Conservation (phyloP, 805 yeast genomes). For the Saccharomyces mikatae region DNA sequence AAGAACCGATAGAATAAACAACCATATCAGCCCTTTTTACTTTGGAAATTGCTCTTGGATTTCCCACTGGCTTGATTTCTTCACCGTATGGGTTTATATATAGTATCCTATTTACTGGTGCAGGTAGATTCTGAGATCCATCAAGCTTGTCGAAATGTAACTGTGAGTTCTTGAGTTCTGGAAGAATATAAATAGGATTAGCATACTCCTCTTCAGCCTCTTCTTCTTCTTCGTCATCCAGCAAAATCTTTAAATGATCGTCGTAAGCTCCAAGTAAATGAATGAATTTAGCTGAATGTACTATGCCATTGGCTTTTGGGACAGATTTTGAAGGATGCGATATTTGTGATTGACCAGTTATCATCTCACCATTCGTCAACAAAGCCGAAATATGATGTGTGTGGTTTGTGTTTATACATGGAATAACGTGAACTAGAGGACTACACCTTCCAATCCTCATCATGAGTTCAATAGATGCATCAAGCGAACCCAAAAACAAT, state of each 20-base stretch:
- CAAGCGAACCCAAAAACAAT: conserved; percentile 74
- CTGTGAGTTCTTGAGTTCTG: conserved; percentile 68
- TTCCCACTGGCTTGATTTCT: conserved; percentile 72
- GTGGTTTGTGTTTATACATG: conserved; percentile 78
- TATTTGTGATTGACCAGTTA: conserved; percentile 88
- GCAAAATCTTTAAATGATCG: neutral
- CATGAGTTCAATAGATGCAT: conserved; percentile 72
- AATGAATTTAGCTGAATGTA: neutral
- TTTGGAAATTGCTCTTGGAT: conserved; percentile 47
- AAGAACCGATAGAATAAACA: conserved; percentile 76
- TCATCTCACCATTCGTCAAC: conserved; percentile 57
- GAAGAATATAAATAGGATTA: conserved; percentile 41
- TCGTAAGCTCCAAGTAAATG: neutral
- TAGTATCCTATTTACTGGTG: conserved; percentile 65
- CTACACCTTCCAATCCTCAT: conserved; percentile 42
- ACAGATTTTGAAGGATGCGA: conserved; percentile 60
- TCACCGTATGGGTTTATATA: conserved; percentile 85
- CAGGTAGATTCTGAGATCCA: conserved; percentile 51
- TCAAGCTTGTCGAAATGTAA: conserved; percentile 55
- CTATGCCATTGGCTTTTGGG: neutral
- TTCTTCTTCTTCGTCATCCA: conserved; percentile 32
- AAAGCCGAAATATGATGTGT: conserved; percentile 80
- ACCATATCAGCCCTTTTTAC: conserved; percentile 46
- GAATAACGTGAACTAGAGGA: conserved; percentile 53
- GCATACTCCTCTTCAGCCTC: conserved; percentile 60